Evolutionary conservation across 257 asterid genomes (phyloP).

Genomic region (Lithospermum erythrorhizon): DNA sequence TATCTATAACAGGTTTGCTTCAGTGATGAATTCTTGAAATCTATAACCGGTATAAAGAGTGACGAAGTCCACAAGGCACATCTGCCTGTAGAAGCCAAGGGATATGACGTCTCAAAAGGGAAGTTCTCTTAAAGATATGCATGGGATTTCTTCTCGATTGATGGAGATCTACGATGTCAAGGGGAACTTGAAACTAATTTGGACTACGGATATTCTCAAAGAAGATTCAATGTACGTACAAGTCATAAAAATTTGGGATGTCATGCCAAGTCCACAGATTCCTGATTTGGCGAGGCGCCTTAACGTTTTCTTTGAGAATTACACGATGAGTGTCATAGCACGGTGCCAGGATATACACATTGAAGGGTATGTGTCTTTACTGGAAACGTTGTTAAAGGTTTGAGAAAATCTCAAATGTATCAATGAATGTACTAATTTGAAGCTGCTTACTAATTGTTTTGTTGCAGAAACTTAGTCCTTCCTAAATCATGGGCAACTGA

Average conservation of each 20-base stretch:
- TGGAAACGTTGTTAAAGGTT: constrained; percentile 18
- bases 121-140: neutral
- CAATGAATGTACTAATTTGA: too few species aligned
- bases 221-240: neutral
- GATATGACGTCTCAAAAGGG: constrained; percentile 4
- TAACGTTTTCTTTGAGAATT: neutral
- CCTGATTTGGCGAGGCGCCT: neutral
- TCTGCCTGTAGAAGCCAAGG: constrained; percentile 4
- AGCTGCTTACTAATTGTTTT: neutral
- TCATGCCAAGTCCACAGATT: neutral
- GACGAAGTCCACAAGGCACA: neutral
- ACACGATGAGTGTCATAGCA: neutral
- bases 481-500: neutral
- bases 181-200: neutral
- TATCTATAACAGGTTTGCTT: constrained; percentile 8
- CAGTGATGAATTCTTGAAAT: constrained; percentile 7
- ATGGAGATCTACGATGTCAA: neutral
- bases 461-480: neutral
- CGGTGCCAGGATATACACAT: neutral
- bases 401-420: too few species aligned
- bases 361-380: neutral
- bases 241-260: neutral
- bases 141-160: neutral
- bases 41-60: neutral
- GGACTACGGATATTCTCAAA: constrained; percentile 1